A percentile compares a stretch with the other conserved stretches of the same genome.
These are phyloP conservation scores for Paramecium octaurelia DNA, from an alignment of 73 alveolate species.

Conservation along the genomic window DNA sequence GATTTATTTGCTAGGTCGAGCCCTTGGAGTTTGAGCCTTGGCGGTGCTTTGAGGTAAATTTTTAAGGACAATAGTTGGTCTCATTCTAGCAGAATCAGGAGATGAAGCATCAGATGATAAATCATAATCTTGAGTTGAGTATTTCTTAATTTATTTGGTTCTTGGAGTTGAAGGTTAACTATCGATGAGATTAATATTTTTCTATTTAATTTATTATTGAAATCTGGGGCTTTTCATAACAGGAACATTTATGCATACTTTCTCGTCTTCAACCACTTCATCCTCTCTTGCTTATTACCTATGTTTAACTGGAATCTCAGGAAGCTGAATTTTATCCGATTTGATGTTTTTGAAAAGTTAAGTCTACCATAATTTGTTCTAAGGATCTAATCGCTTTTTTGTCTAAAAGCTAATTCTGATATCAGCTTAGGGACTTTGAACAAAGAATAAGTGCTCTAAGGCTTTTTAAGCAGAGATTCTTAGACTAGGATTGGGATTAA, in stretches of 20 bases:
- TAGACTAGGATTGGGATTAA: constrained; percentile 69
- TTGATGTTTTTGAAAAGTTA: neutral
- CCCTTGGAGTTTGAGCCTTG: neutral
- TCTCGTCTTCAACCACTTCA: constrained; percentile 13
- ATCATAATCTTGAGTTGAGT: neutral
- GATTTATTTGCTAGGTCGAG: neutral
- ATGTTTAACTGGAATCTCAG: neutral
- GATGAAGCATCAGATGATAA: neutral
- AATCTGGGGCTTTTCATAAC: constrained; percentile 7
- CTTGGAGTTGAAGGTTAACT: constrained; percentile 8
- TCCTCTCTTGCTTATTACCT: neutral
- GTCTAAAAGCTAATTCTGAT: neutral
- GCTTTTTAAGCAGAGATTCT: constrained; percentile 86
- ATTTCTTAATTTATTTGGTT: neutral
- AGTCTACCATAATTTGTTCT: constrained; percentile 16
- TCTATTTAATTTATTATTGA: neutral
- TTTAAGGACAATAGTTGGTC: neutral
- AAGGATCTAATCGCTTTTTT: neutral
- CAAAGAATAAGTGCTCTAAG: constrained; percentile 65
- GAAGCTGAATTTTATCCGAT: neutral
- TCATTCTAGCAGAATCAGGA: constrained; percentile 21
- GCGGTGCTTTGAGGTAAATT: neutral
- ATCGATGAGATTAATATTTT: neutral
- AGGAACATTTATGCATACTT: constrained; percentile 1
- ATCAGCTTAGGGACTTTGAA: neutral